Percentiles rank a stretch among this genome's conserved stretches.
Evolutionary conservation across 2,329 filamentous ascomycete genomes (phyloP).

Genomic region (Calonectria crousiana): DNA sequence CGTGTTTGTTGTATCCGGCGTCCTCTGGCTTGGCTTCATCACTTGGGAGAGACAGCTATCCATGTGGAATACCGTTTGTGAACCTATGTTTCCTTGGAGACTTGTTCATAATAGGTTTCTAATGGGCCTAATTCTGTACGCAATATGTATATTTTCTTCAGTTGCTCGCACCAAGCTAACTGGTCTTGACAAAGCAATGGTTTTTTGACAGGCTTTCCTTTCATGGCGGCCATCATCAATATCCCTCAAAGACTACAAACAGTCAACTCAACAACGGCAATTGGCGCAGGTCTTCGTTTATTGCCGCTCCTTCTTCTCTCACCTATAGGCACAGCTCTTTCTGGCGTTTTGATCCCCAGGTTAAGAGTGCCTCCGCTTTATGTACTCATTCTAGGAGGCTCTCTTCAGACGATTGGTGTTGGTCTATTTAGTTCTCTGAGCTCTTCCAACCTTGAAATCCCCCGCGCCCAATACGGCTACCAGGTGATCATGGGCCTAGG

Average conservation of each 20-base stretch:
- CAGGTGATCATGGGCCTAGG: slow-evolving; percentile 32
- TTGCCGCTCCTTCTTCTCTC: slow-evolving; percentile 29
- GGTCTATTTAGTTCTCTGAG: slow-evolving; percentile 28
- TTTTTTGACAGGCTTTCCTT: slow-evolving; percentile 31
- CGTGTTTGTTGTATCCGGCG: slow-evolving; percentile 24
- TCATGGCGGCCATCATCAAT: slow-evolving; percentile 30
- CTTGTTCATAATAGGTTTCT: neutral
- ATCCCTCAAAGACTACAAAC: slow-evolving; percentile 32
- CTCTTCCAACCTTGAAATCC: neutral
- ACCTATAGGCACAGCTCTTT: slow-evolving; percentile 25
- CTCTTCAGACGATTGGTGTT: slow-evolving; percentile 27
- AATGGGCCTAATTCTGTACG: neutral
- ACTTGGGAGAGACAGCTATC: slow-evolving; percentile 22
- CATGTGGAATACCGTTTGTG: slow-evolving; percentile 1
- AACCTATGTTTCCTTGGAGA: slow-evolving; percentile 25
- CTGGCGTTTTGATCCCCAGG: slow-evolving; percentile 25
- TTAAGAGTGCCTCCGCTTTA: slow-evolving; percentile 29
- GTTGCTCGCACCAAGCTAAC: neutral
- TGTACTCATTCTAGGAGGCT: slow-evolving; percentile 17
- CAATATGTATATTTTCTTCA: no score
- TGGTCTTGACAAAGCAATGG: neutral
- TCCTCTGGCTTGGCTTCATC: slow-evolving; percentile 21
- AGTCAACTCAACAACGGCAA: slow-evolving; percentile 22
- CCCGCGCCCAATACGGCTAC: slow-evolving; percentile 24
- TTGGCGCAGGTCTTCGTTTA: slow-evolving; percentile 20